Evolutionary conservation across 108 stramenopile species (phyloP).

Genomic region (Cyclotella choctawhatcheeana): DNA sequence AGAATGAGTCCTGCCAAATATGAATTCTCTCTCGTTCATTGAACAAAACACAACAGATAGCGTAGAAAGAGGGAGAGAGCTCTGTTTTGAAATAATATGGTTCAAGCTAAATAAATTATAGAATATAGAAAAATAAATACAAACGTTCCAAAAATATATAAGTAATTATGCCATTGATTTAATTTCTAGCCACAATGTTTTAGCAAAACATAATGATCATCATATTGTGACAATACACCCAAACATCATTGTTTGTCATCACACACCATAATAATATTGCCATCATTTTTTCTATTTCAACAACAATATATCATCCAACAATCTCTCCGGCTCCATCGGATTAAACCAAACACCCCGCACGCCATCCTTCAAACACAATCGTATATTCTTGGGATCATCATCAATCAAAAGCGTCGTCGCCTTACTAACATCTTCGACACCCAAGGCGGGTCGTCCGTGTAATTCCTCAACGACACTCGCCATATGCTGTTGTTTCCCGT

Average conservation of each 20-base stretch:
- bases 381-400: conserved; percentile 90
- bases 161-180: no score
- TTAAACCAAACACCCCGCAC: conserved; percentile 87
- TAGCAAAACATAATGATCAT: not conserved
- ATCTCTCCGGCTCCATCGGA: conserved; percentile 66
- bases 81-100: no score
- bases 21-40: not conserved
- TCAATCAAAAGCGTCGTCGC: conserved; percentile 92
- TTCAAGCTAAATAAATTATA: no score
- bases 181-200: no score
- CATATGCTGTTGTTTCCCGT: conserved; percentile 94
- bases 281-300: conserved; percentile 67
- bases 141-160: no score
- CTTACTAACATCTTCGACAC: conserved; percentile 51
- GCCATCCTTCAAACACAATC: conserved; percentile 72
- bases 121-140: no score
- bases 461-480: conserved; percentile 94
- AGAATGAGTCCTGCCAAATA: not conserved
- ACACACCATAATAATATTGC: not conserved
- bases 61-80: no score
- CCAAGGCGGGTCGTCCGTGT: conserved; percentile 42
- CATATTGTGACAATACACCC: not conserved
- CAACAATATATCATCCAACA: conserved; percentile 66
- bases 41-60: not conserved
- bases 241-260: not conserved